A percentile compares a stretch with the other conserved stretches of the same genome.
Conservation (phyloP, 1,284 basidiomycete genomes). For the Cystobasidiaceae sp. region DNA sequence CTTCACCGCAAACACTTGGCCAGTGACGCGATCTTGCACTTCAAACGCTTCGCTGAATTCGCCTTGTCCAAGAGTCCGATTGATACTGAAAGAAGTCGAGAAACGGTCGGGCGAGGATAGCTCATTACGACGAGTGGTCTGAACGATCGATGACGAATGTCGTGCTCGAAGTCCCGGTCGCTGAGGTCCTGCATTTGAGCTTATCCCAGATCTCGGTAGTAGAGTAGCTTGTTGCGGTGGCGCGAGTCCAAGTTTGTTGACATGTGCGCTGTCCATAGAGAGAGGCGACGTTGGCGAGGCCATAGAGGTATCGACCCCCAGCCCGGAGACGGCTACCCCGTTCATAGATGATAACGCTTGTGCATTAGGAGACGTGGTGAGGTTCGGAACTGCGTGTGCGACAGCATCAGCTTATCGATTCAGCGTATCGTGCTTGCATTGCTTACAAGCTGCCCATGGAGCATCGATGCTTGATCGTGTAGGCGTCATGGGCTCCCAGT, state of each 20-base stretch:
- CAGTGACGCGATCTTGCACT: slow-evolving; percentile 62
- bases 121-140: slow-evolving; percentile 36
- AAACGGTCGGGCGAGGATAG: slow-evolving; percentile 51
- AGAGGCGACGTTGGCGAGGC: slow-evolving; percentile 23
- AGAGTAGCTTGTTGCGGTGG: too few species aligned
- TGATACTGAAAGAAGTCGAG: slow-evolving; percentile 69
- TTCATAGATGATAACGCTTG: not conserved
- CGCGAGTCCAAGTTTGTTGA: not conserved
- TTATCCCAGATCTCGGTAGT: too few species aligned
- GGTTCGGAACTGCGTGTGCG: not conserved
- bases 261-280: not conserved
- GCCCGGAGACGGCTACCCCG: not conserved
- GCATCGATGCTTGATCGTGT: slow-evolving; percentile 39
- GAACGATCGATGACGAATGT: slow-evolving; percentile 38
- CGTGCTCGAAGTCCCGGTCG: slow-evolving; percentile 30
- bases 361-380: slow-evolving; percentile 8
- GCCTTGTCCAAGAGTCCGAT: slow-evolving; percentile 80
- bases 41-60: slow-evolving; percentile 94
- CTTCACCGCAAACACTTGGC: slow-evolving; percentile 80
- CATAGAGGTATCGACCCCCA: not conserved
- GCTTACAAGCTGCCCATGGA: slow-evolving; percentile 44
- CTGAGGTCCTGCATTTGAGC: not conserved
- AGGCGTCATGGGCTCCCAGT: slow-evolving; percentile 43
- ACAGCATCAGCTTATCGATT: not conserved
- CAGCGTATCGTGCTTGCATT: not conserved